Base-by-base conservation (phyloP, 2,329 filamentous ascomycete genomes). In the Trichoderma oligosporum region DNA sequence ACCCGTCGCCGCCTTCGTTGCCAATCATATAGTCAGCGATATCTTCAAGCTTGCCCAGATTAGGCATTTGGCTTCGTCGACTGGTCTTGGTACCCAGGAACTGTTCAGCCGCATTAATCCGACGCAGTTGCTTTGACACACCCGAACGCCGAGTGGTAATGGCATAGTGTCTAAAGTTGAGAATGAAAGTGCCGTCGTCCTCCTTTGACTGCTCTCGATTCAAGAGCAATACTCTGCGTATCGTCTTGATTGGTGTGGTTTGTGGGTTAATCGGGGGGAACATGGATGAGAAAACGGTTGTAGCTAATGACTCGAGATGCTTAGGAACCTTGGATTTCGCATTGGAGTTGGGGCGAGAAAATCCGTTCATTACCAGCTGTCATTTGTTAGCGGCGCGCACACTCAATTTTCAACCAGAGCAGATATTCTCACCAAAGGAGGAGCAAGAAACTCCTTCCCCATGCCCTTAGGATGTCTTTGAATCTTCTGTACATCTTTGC, bases 361-460 rank as follows among this genome's bases (percentile, higher is more conserved):
- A 96, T 73, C 96, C 97, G 76, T 99, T 99, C 94, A 99, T 97
- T 63, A 99, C 94, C 42, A 99, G 82, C 83, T 87, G 60, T 2
- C 25, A 49, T 11, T 29, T 6, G 63, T 74, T 67, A 74, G 65
- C n/a, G n/a, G n/a, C 60, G 16, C 3, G 12, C 14, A 4, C n/a
- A n/a, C n/a, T n/a, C n/a, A n/a, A n/a, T n/a, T n/a, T n/a, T n/a
- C n/a, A n/a, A n/a, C n/a, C n/a, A n/a, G n/a, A n/a, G n/a, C n/a
- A n/a, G n/a, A 22, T 35, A 36, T 56, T 63, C 76, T 61, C 82
- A 88, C 85, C 74, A 97, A 75, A 61, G 94, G 94, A 6, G 94
- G 86, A 41, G 86, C 91, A 57, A 88, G 79, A 67, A 90, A 96
- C 71, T 96, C 91, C 70, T 93, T 93, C 61, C 88, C 90, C 46